phyloP scores from a whole-genome alignment of 768 basidiomycete species.

The Podaxis rugospora region DNA sequence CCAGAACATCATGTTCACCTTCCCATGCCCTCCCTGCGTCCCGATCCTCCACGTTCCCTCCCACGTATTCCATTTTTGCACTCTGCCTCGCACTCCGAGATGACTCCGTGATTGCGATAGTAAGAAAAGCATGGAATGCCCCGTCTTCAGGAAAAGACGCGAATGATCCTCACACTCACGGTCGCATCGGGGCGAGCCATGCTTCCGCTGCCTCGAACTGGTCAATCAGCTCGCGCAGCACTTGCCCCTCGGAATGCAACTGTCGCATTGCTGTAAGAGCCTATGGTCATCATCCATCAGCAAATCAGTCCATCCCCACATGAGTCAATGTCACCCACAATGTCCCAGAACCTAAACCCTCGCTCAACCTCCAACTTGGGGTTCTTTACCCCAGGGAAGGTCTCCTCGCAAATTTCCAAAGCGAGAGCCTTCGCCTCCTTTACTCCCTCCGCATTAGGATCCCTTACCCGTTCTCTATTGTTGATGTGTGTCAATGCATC shows the following conservation, averaged over 20 bases:
- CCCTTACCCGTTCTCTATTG: constrained; percentile 69
- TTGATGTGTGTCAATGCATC: constrained; percentile 90
- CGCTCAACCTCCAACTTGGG: constrained; percentile 89
- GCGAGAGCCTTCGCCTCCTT: constrained; percentile 82
- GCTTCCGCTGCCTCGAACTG: constrained; percentile 95
- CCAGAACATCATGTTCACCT: constrained; percentile 8
- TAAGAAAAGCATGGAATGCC: background rate
- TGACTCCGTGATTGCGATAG: constrained; percentile 10
- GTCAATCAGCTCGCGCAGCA: constrained; percentile 83
- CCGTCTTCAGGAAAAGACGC: background rate
- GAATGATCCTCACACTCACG: constrained; percentile 37
- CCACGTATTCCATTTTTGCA: constrained; percentile 13
- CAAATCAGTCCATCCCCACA: constrained; percentile 9
- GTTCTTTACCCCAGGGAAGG: constrained; percentile 86
- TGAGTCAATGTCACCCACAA: constrained; percentile 54
- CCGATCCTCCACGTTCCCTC: constrained; percentile 13
- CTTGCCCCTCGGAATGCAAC: constrained; percentile 77
- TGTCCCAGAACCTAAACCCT: constrained; percentile 98
- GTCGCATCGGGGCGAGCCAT: constrained; percentile 90
- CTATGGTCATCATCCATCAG: constrained; percentile 31
- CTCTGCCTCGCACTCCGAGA: constrained; percentile 11
- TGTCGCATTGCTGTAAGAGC: constrained; percentile 87
- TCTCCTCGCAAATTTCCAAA: constrained; percentile 89
- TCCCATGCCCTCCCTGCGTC: constrained; percentile 9
- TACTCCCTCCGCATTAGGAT: constrained; percentile 75